Evolutionary conservation across 2,329 filamentous ascomycete species (phyloP).

Genomic region (Fusarium sp.): DNA sequence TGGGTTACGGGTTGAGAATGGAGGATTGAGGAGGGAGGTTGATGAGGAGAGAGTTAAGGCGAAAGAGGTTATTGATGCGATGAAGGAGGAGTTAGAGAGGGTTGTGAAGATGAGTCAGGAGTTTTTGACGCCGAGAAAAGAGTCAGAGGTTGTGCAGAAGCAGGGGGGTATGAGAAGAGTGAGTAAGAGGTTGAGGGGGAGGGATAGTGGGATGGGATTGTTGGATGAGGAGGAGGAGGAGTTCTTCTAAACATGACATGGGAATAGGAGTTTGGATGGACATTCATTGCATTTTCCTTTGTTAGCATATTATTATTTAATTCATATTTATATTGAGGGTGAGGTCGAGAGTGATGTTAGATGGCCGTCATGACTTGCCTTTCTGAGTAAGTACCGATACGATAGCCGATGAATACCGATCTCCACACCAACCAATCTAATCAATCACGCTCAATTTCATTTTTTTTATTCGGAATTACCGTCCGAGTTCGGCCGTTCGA

Average conservation of each 20-base stretch:
- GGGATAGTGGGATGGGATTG: conserved; percentile 67
- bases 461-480: conserved; percentile 20
- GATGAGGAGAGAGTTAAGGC: conserved; percentile 56
- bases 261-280: neutral
- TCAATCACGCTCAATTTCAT: neutral
- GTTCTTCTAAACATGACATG: conserved; percentile 32
- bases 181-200: conserved; percentile 57
- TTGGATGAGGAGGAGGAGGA: conserved; percentile 65
- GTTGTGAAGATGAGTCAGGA: conserved; percentile 61
- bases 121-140: conserved; percentile 50
- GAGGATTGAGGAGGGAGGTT: conserved; percentile 50
- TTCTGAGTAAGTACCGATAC: neutral
- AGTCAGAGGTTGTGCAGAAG: conserved; percentile 15
- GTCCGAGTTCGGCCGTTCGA: conserved; percentile 37
- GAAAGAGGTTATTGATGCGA: conserved; percentile 58
- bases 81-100: conserved; percentile 64
- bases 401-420: conserved; percentile 27
- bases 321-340: neutral
- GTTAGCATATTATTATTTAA: conserved; percentile 39
- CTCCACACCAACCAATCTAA: conserved; percentile 20
- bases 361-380: conserved; percentile 54
- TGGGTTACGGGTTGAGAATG: conserved; percentile 60
- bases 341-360: neutral
- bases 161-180: conserved; percentile 44
- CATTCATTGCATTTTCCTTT: conserved; percentile 29